Conservation (phyloP, 352 stramenopile genomes). For the Phytophthora agathidicida region DNA sequence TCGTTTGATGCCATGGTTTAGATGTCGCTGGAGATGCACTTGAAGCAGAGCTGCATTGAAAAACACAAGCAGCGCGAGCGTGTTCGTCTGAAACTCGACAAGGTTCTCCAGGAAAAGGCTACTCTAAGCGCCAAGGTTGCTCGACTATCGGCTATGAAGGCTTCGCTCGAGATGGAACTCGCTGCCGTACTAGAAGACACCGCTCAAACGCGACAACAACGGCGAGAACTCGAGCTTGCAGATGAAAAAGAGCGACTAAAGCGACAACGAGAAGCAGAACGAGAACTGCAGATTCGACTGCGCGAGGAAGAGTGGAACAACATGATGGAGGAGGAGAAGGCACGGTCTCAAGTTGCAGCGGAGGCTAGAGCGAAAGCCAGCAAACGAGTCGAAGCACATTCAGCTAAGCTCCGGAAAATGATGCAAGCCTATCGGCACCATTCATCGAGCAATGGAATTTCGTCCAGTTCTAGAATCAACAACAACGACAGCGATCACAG, state of each 20-base stretch:
- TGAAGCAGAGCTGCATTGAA: slow-evolving; percentile 36
- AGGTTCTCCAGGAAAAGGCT: slow-evolving; percentile 17
- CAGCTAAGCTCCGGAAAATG: slow-evolving; percentile 37
- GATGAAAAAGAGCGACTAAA: slow-evolving; percentile 45
- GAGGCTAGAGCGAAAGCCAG: slow-evolving; percentile 53
- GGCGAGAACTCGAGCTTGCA: slow-evolving; percentile 50
- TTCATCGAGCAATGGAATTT: slow-evolving; percentile 7
- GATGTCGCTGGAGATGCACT: slow-evolving; percentile 47
- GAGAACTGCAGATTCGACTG: slow-evolving; percentile 44
- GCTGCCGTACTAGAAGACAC: slow-evolving; percentile 30
- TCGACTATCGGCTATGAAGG: slow-evolving; percentile 34
- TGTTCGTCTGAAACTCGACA: slow-evolving; percentile 30
- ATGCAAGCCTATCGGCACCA: slow-evolving; percentile 29
- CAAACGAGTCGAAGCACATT: slow-evolving; percentile 42
- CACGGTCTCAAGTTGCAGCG: slow-evolving; percentile 45
- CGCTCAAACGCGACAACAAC: slow-evolving; percentile 30
- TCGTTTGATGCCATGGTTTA: slow-evolving; percentile 6
- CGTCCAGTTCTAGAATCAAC: slow-evolving; percentile 5
- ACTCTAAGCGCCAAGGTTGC: slow-evolving; percentile 27
- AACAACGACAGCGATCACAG: slow-evolving; percentile 28
- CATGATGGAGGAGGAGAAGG: slow-evolving; percentile 60
- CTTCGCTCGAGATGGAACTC: slow-evolving; percentile 44
- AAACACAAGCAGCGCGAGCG: slow-evolving; percentile 37
- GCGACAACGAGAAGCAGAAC: slow-evolving; percentile 57
- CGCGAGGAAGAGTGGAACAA: slow-evolving; percentile 53